A percentile compares a stretch with the other conserved stretches of the same genome.
Evolutionary conservation across 2,329 filamentous ascomycete genomes (phyloP).

Genomic region (Penicillium janthinellum): DNA sequence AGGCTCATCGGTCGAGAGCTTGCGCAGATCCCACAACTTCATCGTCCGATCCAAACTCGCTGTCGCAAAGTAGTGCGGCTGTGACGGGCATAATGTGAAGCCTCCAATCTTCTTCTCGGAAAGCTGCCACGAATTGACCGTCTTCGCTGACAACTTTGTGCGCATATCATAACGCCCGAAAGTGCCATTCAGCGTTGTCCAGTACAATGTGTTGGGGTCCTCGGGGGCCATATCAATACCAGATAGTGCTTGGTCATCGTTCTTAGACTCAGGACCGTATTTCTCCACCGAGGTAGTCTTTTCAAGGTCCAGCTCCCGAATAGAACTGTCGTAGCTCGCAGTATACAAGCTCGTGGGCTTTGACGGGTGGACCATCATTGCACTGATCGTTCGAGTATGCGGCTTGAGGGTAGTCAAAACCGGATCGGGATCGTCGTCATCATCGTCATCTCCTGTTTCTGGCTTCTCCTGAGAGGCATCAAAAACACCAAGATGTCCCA

Average conservation of each 20-base stretch:
- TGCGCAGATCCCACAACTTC: conserved; percentile 90
- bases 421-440: conserved; percentile 67
- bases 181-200: conserved; percentile 79
- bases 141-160: conserved; percentile 51
- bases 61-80: conserved; percentile 82
- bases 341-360: conserved; percentile 78
- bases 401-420: conserved; percentile 88
- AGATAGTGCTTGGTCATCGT: conserved; percentile 77
- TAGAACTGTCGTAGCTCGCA: conserved; percentile 88
- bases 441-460: conserved; percentile 61
- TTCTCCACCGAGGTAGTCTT: conserved; percentile 79
- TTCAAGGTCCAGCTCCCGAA: conserved; percentile 80
- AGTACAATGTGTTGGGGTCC: conserved; percentile 75
- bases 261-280: conserved; percentile 71
- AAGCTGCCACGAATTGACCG: conserved; percentile 70
- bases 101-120: conserved; percentile 95
- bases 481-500: conserved; percentile 86
- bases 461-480: conserved; percentile 64
- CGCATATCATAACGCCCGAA: conserved; percentile 83
- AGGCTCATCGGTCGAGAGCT: conserved; percentile 66
- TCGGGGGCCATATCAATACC: conserved; percentile 75
- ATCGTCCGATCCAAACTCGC: conserved; percentile 87
- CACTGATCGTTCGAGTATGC: conserved; percentile 84
- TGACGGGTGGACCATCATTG: conserved; percentile 74
- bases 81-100: conserved; percentile 78